These are phyloP conservation scores for Pichia manshurica DNA, from an alignment of 805 yeast species.

Conservation along the genomic window DNA sequence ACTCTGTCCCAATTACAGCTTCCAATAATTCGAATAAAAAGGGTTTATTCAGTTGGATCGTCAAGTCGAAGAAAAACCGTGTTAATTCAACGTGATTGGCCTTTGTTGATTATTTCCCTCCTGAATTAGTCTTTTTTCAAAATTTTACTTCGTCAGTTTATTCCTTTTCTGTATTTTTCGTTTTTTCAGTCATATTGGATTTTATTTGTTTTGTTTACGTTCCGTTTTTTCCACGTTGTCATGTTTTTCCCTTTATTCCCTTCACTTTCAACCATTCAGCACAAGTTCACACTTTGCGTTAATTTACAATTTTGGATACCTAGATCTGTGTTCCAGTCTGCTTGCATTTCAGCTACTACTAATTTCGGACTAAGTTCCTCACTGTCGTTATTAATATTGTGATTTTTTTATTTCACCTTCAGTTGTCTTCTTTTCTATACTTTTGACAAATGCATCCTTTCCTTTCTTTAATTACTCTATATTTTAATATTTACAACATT, in stretches of 20 bases:
- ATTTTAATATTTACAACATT: too few relatives aligned
- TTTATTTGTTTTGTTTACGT: not conserved
- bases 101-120: not conserved
- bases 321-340: too few relatives aligned
- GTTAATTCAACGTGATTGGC: not conserved
- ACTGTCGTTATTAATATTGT: too few relatives aligned
- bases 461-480: too few relatives aligned
- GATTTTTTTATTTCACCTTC: too few relatives aligned
- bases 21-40: constrained; percentile 4
- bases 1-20: not conserved
- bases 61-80: constrained; percentile 8
- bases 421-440: too few relatives aligned
- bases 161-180: not conserved
- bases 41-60: constrained; percentile 11
- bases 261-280: not conserved
- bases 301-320: too few relatives aligned
- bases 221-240: not conserved
- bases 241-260: not conserved
- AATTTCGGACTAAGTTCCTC: too few relatives aligned
- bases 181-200: not conserved
- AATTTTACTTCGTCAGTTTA: not conserved
- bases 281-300: too few relatives aligned
- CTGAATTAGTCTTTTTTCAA: not conserved
- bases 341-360: too few relatives aligned
- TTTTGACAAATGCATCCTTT: too few relatives aligned